These are phyloP conservation scores for Tricholoma sp. DNA, from an alignment of 768 basidiomycete species.

Conservation along the genomic window DNA sequence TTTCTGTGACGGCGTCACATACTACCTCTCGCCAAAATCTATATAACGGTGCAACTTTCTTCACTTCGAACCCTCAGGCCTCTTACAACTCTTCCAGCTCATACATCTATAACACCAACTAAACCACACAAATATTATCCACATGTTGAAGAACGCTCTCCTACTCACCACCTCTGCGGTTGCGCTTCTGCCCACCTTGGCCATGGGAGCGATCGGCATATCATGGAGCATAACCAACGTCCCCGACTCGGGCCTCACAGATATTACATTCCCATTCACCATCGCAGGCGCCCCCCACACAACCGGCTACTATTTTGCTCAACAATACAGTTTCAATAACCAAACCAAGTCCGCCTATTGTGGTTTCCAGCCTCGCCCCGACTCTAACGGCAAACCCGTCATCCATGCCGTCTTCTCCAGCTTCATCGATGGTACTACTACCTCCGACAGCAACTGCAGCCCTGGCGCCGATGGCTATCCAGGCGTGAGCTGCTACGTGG, in stretches of 20 bases:
- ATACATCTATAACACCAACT: too few species aligned
- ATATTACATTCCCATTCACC: neutral
- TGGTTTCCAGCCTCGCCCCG: neutral
- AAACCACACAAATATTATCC: too few species aligned
- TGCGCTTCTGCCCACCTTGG: neutral
- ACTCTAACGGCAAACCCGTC: neutral
- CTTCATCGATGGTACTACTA: too few species aligned
- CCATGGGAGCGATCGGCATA: neutral
- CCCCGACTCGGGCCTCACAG: neutral
- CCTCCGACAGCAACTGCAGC: neutral
- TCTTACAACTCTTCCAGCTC: too few species aligned
- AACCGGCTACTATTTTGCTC: neutral
- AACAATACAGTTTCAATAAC: neutral
- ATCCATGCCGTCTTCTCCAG: too few species aligned
- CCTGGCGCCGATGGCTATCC: neutral
- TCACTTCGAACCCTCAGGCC: too few species aligned
- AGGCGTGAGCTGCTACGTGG: neutral
- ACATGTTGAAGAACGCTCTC: neutral
- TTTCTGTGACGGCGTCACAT: too few species aligned
- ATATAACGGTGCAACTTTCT: too few species aligned
- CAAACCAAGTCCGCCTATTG: neutral
- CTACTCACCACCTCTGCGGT: neutral
- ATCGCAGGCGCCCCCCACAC: neutral
- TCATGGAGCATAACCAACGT: neutral
- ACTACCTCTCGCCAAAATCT: too few species aligned